Evolutionary conservation across 495 filamentous ascomycete species (phyloP).

Genomic region (Hypoxylon perforatum): DNA sequence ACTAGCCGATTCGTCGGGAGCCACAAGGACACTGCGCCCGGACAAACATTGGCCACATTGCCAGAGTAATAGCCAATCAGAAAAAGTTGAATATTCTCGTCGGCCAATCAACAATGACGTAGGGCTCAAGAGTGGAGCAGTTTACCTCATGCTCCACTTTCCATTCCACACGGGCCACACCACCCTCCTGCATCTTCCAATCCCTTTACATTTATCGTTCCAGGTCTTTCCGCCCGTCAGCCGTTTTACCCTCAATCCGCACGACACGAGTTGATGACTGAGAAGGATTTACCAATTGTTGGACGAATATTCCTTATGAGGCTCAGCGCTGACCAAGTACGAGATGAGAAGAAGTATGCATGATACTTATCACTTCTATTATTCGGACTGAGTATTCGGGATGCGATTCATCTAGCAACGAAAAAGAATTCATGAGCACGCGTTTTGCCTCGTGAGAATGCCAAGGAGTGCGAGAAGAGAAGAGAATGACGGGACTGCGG

Average conservation of each 20-base stretch:
- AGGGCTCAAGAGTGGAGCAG: constrained; percentile 6
- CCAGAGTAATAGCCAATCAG: constrained; percentile 20
- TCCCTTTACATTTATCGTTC: too few relatives aligned
- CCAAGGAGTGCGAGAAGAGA: not conserved
- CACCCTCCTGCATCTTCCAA: too few relatives aligned
- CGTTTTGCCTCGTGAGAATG: not conserved
- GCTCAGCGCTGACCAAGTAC: constrained; percentile 4
- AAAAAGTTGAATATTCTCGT: constrained; percentile 4
- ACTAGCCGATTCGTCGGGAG: constrained; percentile 16
- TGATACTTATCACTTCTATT: too few relatives aligned
- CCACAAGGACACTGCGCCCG: constrained; percentile 37
- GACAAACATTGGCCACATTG: constrained; percentile 22
- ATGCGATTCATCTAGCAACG: too few relatives aligned
- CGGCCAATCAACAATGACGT: constrained; percentile 25
- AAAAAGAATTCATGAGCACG: too few relatives aligned
- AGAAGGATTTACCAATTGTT: too few relatives aligned
- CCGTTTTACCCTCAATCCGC: constrained; percentile 3
- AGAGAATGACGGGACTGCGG: not conserved
- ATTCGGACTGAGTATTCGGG: too few relatives aligned
- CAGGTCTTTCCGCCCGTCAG: not conserved
- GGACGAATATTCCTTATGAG: not conserved
- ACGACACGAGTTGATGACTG: not conserved
- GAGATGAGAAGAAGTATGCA: not conserved
- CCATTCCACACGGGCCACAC: constrained; percentile 11
- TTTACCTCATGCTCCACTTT: constrained; percentile 15